These are phyloP conservation scores for Aureoboletus auriporus DNA, from an alignment of 768 basidiomycete species.

Conservation along the genomic window DNA sequence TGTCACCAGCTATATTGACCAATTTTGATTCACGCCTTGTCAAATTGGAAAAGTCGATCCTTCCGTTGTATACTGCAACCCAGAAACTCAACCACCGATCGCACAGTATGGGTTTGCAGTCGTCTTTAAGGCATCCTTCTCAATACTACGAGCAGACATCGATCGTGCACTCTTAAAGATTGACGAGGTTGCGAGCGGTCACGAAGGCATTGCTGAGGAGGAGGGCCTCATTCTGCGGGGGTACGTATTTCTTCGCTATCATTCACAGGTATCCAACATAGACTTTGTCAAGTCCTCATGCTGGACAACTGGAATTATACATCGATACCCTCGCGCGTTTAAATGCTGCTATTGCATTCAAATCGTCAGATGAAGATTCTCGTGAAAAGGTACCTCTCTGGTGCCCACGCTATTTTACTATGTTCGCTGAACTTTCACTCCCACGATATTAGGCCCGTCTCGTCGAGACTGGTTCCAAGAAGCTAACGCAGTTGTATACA, in stretches of 20 bases:
- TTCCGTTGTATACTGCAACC: conserved; percentile 76
- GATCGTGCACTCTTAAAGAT: conserved; percentile 76
- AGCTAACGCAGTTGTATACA: conserved; percentile 78
- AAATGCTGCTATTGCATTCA: conserved; percentile 78
- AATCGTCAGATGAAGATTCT: conserved; percentile 52
- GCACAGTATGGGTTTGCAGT: conserved; percentile 50
- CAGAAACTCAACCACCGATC: conserved; percentile 70
- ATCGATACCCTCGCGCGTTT: conserved; percentile 71
- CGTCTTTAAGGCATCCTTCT: neutral
- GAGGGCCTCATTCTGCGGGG: conserved; percentile 77
- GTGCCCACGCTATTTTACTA: neutral
- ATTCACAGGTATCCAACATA: neutral
- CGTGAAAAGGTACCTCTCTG: conserved; percentile 45
- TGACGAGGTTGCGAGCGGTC: conserved; percentile 70
- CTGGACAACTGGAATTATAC: conserved; percentile 60
- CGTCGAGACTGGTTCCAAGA: conserved; percentile 80
- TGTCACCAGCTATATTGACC: conserved; percentile 65
- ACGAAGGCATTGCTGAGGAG: conserved; percentile 72
- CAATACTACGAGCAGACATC: conserved; percentile 52
- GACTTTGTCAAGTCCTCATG: conserved; percentile 53
- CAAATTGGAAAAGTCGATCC: conserved; percentile 80
- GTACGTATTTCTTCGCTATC: conserved; percentile 33
- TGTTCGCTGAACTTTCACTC: neutral
- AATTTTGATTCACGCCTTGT: conserved; percentile 81
- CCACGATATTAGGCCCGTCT: conserved; percentile 49